Percentiles rank a stretch among this genome's conserved stretches.
Evolutionary conservation across 1,284 basidiomycete species (phyloP).

Genomic region (Taiwanofungus camphoratus): DNA sequence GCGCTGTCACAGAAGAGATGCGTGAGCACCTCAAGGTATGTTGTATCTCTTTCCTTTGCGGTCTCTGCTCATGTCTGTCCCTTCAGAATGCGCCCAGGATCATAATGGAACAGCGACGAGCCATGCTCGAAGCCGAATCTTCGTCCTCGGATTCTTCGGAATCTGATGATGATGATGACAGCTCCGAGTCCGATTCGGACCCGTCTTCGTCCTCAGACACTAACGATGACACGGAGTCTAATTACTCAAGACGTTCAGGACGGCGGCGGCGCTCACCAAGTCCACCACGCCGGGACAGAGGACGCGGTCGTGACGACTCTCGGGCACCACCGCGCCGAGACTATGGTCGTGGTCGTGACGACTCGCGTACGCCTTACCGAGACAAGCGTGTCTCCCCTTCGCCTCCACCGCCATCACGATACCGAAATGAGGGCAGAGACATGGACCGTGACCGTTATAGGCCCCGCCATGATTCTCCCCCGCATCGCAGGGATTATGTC

Average conservation of each 20-base stretch:
- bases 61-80: constrained; percentile 4
- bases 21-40: constrained; percentile 87
- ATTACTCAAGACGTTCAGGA: constrained; percentile 26
- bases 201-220: constrained; percentile 38
- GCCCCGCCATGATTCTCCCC: constrained; percentile 29
- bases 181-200: constrained; percentile 31
- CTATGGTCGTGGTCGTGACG: constrained; percentile 6
- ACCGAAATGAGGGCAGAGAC: constrained; percentile 20
- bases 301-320: constrained; percentile 19
- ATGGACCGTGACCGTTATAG: constrained; percentile 17
- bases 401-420: constrained; percentile 24
- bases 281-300: constrained; percentile 26
- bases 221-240: constrained; percentile 30
- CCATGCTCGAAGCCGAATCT: constrained; percentile 70
- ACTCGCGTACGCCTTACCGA: constrained; percentile 10
- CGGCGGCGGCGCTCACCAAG: constrained; percentile 25
- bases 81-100: constrained; percentile 81
- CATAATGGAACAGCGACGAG: constrained; percentile 89
- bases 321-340: constrained; percentile 19
- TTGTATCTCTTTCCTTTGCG: constrained; percentile 16
- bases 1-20: constrained; percentile 93
- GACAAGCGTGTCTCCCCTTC: constrained; percentile 3
- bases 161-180: constrained; percentile 33
- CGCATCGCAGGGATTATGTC: constrained; percentile 22
- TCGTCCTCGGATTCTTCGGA: constrained; percentile 52